Evolutionary conservation across 148 eudicot genomes (phyloP), one percentile per base, ranked within the genome.

Genomic region (Pharnaceum exiguum): DNA sequence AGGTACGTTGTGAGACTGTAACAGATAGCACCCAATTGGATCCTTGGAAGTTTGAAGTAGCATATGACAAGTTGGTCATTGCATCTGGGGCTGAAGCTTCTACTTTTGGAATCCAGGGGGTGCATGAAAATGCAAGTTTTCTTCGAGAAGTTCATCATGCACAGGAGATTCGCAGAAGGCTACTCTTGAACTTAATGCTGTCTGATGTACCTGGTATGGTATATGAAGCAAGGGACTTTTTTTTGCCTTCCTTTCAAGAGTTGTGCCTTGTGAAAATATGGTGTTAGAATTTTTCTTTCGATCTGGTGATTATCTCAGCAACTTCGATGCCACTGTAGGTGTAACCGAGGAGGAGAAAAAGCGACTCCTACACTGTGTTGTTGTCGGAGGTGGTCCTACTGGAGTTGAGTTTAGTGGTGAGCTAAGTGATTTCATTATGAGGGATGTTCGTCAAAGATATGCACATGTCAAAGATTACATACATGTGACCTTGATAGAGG

Each of bases 391-490:
- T 50, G 96, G 99, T 62, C 99, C 99, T 1, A 89, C 99, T 4
- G 99, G 99, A 42, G 99, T 93, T 53, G 99, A 93, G 78, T 89
- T 94, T 53, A 89, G 96, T 40, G 96, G 96, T 25, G 99, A 94
- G 69, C 93, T 94, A 31, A 89, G 96, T 67, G 99, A 94, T 77
- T 94, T 94, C 61, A 89, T 94, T 31, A 68, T 71, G 77, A 89
- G 42, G 55, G 99, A 94, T 84, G 96, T 89, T 54, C 83, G 65
- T 59, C 77, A 86, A 72, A 83, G 79, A 82, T 94, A 94, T 67
- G 58, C 84, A 4, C 95, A 89, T 55, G 95, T 94, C 54, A 89
- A 94, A 73, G 82, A 94, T 70, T 84, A 83, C 63, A 84, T 94
- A 37, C 87, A 70, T 49, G 96, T 94, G 35, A 94, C 96, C 11